phyloP scores from a whole-genome alignment of 345 rosid genomes.

The Cochlearia excelsa region DNA sequence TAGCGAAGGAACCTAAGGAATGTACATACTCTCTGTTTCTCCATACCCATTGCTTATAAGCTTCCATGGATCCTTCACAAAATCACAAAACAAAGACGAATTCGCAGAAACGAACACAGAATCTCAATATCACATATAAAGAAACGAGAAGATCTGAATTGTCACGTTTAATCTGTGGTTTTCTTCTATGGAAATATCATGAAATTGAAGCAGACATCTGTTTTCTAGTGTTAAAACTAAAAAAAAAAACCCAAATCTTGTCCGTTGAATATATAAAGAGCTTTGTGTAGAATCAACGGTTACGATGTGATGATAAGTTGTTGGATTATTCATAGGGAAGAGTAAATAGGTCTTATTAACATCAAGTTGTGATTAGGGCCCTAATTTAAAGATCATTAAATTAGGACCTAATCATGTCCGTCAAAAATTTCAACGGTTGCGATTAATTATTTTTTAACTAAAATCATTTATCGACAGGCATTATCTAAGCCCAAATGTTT shows the following conservation, averaged over 20 bases:
- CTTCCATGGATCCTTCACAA: constrained; percentile 53
- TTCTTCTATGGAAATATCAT: background rate
- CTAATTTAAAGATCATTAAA: constrained; percentile 3
- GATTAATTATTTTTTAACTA: too few species aligned
- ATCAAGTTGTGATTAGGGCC: background rate
- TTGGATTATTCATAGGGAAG: constrained; percentile 12
- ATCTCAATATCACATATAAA: constrained; percentile 2
- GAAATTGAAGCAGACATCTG: background rate
- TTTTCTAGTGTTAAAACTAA: background rate
- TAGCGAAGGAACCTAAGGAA: constrained; percentile 88
- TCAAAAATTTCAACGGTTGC: too few species aligned
- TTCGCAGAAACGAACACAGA: background rate
- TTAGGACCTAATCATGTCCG: too few species aligned
- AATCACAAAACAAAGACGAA: background rate
- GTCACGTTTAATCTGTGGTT: constrained; percentile 18
- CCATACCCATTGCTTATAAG: constrained; percentile 87
- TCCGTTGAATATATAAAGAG: constrained; percentile 3
- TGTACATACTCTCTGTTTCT: constrained; percentile 80
- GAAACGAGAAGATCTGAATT: constrained; percentile 3
- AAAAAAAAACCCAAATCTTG: constrained; percentile 2
- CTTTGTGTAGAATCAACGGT: constrained; percentile 7
- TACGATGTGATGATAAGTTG: background rate
- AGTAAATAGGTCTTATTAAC: constrained; percentile 19
- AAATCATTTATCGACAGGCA: too few species aligned
- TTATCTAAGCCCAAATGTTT: too few species aligned